Conservation (phyloP, 805 yeast genomes). For the Wickerhamiella alocasiicola region DNA sequence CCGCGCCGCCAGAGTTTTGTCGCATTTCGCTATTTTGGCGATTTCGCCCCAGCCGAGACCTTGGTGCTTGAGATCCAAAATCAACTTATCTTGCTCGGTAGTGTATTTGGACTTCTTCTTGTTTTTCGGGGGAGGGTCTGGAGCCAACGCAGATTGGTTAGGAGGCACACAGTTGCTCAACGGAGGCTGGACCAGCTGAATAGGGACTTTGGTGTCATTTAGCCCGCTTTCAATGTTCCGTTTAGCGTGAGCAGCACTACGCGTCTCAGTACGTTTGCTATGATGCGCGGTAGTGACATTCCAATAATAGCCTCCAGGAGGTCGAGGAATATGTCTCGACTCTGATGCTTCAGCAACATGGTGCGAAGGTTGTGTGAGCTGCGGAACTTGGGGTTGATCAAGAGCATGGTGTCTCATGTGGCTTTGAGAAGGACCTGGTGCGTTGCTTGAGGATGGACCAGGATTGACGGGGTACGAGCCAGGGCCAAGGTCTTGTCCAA, state of each 20-base stretch:
- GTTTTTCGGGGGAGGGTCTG: conserved; percentile 37
- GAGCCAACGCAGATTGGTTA: conserved; percentile 33
- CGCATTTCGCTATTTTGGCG: conserved; percentile 51
- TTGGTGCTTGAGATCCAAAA: conserved; percentile 44
- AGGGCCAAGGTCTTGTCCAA: too few species aligned
- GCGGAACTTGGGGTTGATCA: too few species aligned
- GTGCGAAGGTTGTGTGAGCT: too few species aligned
- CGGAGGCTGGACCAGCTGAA: conserved; percentile 39
- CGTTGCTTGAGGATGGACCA: too few species aligned
- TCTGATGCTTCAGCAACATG: too few species aligned
- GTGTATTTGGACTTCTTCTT: conserved; percentile 59
- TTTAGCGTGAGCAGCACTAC: conserved; percentile 8
- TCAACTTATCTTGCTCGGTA: conserved; percentile 53
- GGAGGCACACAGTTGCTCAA: conserved; percentile 31
- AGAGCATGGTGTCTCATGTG: too few species aligned
- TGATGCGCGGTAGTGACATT: conserved; percentile 13
- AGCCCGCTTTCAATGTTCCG: conserved; percentile 17
- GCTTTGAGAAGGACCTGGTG: too few species aligned
- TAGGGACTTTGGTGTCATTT: conserved; percentile 15
- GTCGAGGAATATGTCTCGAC: too few species aligned
- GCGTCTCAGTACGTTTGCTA: conserved; percentile 3
- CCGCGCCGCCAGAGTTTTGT: conserved; percentile 58
- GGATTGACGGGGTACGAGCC: too few species aligned
- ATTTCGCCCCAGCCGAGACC: conserved; percentile 67
- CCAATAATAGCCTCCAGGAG: conserved; percentile 21